Evolutionary conservation across 179 eudicot genomes (phyloP), one percentile per base, ranked within the genome.

Genomic region (Beta macrorhiza): DNA sequence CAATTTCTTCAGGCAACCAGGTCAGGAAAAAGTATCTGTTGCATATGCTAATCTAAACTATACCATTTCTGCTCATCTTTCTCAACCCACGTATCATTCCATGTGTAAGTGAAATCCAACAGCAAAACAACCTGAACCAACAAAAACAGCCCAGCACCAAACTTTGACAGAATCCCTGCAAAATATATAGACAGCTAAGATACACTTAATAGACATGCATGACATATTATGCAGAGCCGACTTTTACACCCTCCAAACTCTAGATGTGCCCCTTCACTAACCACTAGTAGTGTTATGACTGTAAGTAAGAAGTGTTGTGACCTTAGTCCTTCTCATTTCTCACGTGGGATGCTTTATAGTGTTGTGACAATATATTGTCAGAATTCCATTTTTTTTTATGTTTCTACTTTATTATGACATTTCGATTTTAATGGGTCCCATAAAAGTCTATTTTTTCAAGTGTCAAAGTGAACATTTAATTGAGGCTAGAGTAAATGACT

Each of bases 31-130:
- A 72, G 64, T 58, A 67, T 51, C 64, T 29, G 70, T 42, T 74
- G 69, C 19, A 79, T 29, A 32, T 63, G 74, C 74, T 52, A 79
- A 75, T 44, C 80, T 51, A 79, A 56, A 73, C 84, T 76, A 37
- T 78, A 95, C 99, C 99, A 96, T 75, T 92, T 96, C 55, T 94
- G 94, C 84, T 96, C 99, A 82, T 96, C 98, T 86, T 96, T 96
- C 68, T 92, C 99, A 74, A 96, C 98, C 99, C 99, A 96, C 32
- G 99, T 87, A 86, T 96, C 99, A 71, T 96, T 96, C 99, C 99
- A 96, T 17, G 97, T 86, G 81, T 92, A 92, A 75, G 97, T 92
- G 81, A 97, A 97, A 88, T 96, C 99, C 81, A 96, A 80, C 78
- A 96, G 74, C 85, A 96, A 87, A 81, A 96, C 79, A 56, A 96